Evolutionary conservation across 2,329 filamentous ascomycete species (phyloP).

Genomic region (Hypoxylon sp.): DNA sequence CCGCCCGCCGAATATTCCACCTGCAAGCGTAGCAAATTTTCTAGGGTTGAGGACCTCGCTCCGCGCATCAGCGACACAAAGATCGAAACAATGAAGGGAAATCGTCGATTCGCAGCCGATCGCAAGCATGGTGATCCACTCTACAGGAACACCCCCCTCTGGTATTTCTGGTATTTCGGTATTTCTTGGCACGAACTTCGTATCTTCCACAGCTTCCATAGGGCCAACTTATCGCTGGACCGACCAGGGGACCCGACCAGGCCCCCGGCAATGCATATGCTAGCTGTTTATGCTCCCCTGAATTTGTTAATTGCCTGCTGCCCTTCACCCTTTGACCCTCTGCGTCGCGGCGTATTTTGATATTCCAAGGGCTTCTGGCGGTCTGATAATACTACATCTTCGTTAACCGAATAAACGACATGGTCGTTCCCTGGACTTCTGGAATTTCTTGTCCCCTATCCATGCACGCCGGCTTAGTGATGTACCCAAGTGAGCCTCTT

Average conservation of each 20-base stretch:
- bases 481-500: slow-evolving; percentile 6
- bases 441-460: slow-evolving; percentile 8
- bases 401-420: slow-evolving; percentile 13
- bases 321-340: not conserved
- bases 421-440: slow-evolving; percentile 21
- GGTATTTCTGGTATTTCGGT: no score
- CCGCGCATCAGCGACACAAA: slow-evolving; percentile 31
- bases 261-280: slow-evolving; percentile 12
- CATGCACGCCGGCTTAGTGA: slow-evolving; percentile 33
- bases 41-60: slow-evolving; percentile 22
- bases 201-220: slow-evolving; percentile 28
- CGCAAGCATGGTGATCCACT: slow-evolving; percentile 28
- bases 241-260: slow-evolving; percentile 6
- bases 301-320: slow-evolving; percentile 16
- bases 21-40: slow-evolving; percentile 28
- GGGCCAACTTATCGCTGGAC: slow-evolving; percentile 28
- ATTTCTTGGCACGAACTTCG: slow-evolving; percentile 27
- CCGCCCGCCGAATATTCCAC: slow-evolving; percentile 15
- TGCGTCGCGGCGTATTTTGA: slow-evolving; percentile 9
- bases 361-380: slow-evolving; percentile 30
- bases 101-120: slow-evolving; percentile 38
- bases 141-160: slow-evolving; percentile 31
- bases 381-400: slow-evolving; percentile 31
- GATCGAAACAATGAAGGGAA: slow-evolving; percentile 37
- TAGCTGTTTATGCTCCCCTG: slow-evolving; percentile 20